Base-by-base conservation (phyloP, 2,329 filamentous ascomycete species). In the Hypoxylon sp. region DNA sequence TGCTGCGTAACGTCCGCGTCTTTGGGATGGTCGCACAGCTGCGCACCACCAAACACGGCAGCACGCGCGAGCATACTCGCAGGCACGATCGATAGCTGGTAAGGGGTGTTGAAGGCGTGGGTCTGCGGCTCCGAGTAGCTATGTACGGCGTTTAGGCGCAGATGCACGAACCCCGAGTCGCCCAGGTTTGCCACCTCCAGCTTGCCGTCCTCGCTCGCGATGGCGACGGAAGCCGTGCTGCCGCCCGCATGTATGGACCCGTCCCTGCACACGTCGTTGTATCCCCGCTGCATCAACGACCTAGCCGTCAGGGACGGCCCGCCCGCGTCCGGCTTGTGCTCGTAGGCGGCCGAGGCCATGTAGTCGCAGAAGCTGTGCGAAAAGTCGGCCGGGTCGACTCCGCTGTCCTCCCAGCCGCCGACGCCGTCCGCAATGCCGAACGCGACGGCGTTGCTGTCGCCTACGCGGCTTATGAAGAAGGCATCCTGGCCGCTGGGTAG, bases 101-200 rank as follows among this genome's bases (percentile, higher is more conserved):
- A 99, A 0, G 95, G 95, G 0, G 95, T 98, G 78, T 99, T 99
- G 85, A 99, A 99, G 44, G 90, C 93, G 77, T 99, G 95, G 0
- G 93, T 97, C 78, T 99, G 95, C 22, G 93, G 91, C 49, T 89
- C 86, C 1, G 93, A 97, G 74, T 89, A 90, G 58, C 90, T 87
- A 76, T 95, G 90, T 30, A 99, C 91, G 13, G 91, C 92, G 70
- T 94, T 96, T 24, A 92, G 86, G 13, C 93, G 89, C 63, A 98
- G 83, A 65, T 97, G 90, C 58, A 98, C 85, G 76, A 94, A 98
- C 30, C 95, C 95, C 24, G 93, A 97, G 80, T 99, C 95, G 68
- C 95, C 95, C 32, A 99, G 84, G 78, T 99, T 99, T 64, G 95
- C 95, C 56, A 97, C 88, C 74, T 97, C 92, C 47, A 98, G 81